phyloP scores from a whole-genome alignment of 176 grass and related monocot genomes.

The Musa schizocarpa region DNA sequence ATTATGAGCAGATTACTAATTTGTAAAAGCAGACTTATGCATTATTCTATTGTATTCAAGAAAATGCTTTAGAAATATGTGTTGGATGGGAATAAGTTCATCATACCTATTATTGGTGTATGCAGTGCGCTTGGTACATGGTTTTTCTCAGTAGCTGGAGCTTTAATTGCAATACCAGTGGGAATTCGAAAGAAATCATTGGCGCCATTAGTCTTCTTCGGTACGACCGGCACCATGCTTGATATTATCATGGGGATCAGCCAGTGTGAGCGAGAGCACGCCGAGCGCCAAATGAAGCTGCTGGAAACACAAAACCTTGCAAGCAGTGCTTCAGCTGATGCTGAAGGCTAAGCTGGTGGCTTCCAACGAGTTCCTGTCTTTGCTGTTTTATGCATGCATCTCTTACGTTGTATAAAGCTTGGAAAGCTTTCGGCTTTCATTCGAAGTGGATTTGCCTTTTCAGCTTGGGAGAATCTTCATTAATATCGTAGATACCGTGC shows the following conservation, averaged over 20 bases:
- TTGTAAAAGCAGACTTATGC: no score
- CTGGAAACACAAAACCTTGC: slow-evolving; percentile 53
- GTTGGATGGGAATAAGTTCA: no score
- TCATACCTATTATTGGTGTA: background rate
- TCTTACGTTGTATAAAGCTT: no score
- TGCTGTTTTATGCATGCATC: no score
- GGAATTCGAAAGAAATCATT: slow-evolving; percentile 89
- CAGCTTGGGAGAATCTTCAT: no score
- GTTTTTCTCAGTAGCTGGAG: no score
- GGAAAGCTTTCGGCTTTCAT: no score
- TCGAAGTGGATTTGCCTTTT: no score
- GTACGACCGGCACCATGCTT: slow-evolving; percentile 93
- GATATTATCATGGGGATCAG: slow-evolving; percentile 94
- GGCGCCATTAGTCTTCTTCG: slow-evolving; percentile 75
- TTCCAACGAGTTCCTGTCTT: background rate
- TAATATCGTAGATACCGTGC: no score
- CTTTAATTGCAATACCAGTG: slow-evolving; percentile 74
- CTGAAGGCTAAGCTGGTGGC: slow-evolving; percentile 17
- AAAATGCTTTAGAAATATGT: no score
- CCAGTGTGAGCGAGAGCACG: slow-evolving; percentile 84
- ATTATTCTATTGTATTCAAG: no score
- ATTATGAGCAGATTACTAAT: slow-evolving; percentile 3
- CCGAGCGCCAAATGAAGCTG: slow-evolving; percentile 78
- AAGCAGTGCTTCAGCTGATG: slow-evolving; percentile 13
- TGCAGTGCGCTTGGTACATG: slow-evolving; percentile 68